These are phyloP conservation scores for Picea sitchensis DNA, from an alignment of 75 land plant species.

Conservation along the genomic window DNA sequence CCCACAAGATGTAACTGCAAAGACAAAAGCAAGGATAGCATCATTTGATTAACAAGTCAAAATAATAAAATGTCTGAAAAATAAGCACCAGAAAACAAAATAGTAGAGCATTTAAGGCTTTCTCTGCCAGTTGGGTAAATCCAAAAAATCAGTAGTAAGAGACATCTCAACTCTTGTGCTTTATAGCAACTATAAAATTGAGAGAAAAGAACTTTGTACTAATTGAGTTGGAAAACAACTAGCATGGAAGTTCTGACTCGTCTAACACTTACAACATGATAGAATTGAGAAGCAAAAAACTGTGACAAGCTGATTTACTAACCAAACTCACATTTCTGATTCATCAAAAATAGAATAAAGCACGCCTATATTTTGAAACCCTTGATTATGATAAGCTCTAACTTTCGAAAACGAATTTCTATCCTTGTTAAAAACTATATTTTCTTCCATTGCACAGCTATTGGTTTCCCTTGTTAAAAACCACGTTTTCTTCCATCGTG, in stretches of 20 bases:
- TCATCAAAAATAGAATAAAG: too few species aligned
- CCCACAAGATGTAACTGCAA: conserved; percentile 71
- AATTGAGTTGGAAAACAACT: conserved; percentile 2
- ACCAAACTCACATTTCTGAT: too few species aligned
- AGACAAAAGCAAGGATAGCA: not conserved
- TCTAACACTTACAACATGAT: too few species aligned
- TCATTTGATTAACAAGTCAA: not conserved
- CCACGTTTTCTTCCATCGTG: too few species aligned
- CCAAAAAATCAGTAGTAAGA: not conserved
- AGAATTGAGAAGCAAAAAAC: too few species aligned
- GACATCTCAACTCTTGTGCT: not conserved
- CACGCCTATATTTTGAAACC: too few species aligned
- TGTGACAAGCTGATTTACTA: too few species aligned
- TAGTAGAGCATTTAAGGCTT: not conserved
- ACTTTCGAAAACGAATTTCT: too few species aligned
- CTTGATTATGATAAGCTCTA: too few species aligned
- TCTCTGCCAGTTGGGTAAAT: not conserved
- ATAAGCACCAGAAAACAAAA: not conserved
- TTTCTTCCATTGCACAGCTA: too few species aligned
- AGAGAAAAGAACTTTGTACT: not conserved
- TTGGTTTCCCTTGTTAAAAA: too few species aligned
- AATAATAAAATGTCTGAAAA: not conserved
- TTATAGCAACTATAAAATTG: not conserved
- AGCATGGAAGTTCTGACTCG: not conserved
- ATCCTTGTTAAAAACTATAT: too few species aligned